Base-by-base conservation (phyloP, 139 green algal genomes). In the Chlorella sp. region DNA sequence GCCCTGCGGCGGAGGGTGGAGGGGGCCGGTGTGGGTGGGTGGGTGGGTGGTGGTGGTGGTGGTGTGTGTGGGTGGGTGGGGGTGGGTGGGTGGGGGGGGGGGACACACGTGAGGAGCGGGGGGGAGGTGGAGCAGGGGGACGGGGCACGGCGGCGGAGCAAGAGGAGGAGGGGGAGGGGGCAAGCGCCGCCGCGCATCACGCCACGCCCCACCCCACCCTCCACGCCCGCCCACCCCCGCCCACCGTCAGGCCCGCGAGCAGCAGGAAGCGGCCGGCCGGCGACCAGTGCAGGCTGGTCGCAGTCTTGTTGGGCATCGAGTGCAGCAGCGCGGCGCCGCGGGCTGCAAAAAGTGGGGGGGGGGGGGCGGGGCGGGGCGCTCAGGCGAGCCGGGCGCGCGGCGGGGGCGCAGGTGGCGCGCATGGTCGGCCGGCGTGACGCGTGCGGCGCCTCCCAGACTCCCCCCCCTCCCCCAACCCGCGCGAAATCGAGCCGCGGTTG, bases 191-290 rank as follows among this genome's bases (percentile, higher is more conserved):
- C n/a, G n/a, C 19, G 46, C 46, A 64, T 12, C 56, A 12, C 56
- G 12, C 14, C 19, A 4, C 56, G 12, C 56, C 2, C 56, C 56
- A 27, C 14, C 60, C 33, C 29, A 12, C 25, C 62, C 38, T 51
- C 15, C 7, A 2, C 5, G 17, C 25, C 5, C 25, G 14, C 71
- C 8, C 71, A 77, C 71, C 71, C 15, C 25, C 55, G 25, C 42
- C 27, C 67, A 67, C 79, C 83, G 97, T 97, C 41, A 98, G 87
- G 21, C 95, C 95, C 19, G 92, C 96, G 46, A 99, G 86, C 77
- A 99, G 84, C 43, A 99, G 86, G 87, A 92, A 93, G 70, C 91
- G 89, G 50, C 96, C 96, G 68, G 81, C 73, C 15, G 96, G 96
- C 5, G 89, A 97, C 96, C 94, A 99, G 84, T 88, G 86, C 29